Evolutionary conservation across 306 rosid genomes (phyloP).

Genomic region (Cyclanthera cordifolia): DNA sequence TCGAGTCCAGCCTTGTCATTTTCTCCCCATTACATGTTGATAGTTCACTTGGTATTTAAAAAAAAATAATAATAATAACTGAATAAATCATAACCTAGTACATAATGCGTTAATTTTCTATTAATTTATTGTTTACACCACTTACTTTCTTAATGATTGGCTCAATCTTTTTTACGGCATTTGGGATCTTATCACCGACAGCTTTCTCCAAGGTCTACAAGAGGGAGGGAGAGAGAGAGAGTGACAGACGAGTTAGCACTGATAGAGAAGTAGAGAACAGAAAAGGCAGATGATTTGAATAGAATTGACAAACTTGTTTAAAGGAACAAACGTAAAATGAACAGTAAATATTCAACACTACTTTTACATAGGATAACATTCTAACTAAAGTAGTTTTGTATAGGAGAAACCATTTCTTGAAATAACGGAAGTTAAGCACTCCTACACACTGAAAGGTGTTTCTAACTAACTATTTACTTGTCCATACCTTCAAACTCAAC

Average conservation of each 20-base stretch:
- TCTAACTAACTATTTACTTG: neutral
- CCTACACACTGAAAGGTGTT: no score
- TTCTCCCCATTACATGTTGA: no score
- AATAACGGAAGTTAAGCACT: no score
- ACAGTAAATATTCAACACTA: constrained; percentile 9
- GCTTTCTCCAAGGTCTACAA: constrained; percentile 77
- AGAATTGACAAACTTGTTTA: neutral
- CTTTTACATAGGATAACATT: neutral
- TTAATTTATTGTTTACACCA: constrained; percentile 12
- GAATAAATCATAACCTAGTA: neutral
- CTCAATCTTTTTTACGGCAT: constrained; percentile 53
- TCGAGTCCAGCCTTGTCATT: no score
- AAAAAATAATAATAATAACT: neutral
- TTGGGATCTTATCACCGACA: constrained; percentile 62
- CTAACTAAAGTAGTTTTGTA: neutral
- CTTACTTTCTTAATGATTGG: constrained; percentile 69
- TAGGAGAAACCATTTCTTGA: no score
- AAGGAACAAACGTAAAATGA: neutral
- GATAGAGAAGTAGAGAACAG: constrained; percentile 9
- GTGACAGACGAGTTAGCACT: neutral
- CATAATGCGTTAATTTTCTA: neutral
- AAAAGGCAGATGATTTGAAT: neutral
- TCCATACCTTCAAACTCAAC: constrained; percentile 57
- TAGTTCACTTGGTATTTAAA: neutral
- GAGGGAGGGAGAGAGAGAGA: constrained; percentile 12